A percentile compares a stretch with the other conserved stretches of the same genome.
Evolutionary conservation across 805 yeast genomes (phyloP).

Genomic region (Starmerella tilneyi): DNA sequence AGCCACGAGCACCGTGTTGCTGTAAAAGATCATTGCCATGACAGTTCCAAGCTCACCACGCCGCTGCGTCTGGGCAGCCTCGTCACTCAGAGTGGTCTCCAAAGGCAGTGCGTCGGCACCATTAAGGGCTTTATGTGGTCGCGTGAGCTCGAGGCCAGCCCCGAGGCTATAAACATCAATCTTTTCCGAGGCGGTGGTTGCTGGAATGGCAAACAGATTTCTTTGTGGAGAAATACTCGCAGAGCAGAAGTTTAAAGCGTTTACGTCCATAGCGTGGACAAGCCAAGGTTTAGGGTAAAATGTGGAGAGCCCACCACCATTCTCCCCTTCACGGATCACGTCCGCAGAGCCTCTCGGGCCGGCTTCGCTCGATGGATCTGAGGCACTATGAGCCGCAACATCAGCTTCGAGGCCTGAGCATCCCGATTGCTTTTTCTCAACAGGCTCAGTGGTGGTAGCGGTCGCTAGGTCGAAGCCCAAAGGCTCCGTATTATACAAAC

Average conservation of each 20-base stretch:
- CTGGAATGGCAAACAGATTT: slow-evolving; percentile 45
- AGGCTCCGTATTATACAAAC: slow-evolving; percentile 28
- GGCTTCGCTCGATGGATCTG: too few relatives aligned
- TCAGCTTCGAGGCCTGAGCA: background rate
- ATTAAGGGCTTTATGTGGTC: slow-evolving; percentile 21
- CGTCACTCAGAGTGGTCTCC: slow-evolving; percentile 17
- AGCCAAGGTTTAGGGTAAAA: slow-evolving; percentile 29
- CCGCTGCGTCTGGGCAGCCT: slow-evolving; percentile 14
- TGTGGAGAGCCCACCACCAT: background rate
- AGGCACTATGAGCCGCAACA: too few relatives aligned
- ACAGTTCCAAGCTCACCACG: slow-evolving; percentile 39
- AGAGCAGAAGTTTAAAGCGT: slow-evolving; percentile 62
- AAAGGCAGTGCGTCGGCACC: slow-evolving; percentile 14
- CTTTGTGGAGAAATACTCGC: slow-evolving; percentile 35
- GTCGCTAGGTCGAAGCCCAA: slow-evolving; percentile 20
- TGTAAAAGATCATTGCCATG: slow-evolving; percentile 49
- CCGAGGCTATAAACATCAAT: slow-evolving; percentile 49
- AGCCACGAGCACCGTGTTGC: slow-evolving; percentile 29
- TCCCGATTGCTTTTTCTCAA: background rate
- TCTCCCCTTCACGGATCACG: background rate
- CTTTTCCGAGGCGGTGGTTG: slow-evolving; percentile 50
- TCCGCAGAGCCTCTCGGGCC: background rate
- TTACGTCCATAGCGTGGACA: slow-evolving; percentile 51
- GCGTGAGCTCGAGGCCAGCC: slow-evolving; percentile 14
- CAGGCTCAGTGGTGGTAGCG: background rate